Evolutionary conservation across 805 yeast species (phyloP), one percentile per base, ranked within the genome.

Genomic region (Kregervanrija pseudodelftensis): DNA sequence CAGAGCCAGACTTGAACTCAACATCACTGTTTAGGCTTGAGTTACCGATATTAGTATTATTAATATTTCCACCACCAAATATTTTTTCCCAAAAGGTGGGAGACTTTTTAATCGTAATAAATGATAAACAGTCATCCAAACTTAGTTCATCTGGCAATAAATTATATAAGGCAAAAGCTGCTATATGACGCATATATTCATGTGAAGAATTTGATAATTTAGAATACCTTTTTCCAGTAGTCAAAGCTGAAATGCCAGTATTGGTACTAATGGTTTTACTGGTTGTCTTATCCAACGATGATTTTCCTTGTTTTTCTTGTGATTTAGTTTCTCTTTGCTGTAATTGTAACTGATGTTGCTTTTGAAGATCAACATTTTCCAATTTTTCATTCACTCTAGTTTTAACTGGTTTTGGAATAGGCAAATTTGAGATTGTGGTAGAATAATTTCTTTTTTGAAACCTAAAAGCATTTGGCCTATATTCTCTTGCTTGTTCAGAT

Each of bases 401-500:
- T 28, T 52, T 47, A 13, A 64, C 61, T 2, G 59, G 52, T 40
- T 60, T 61, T 1, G 68, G 56, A n/a, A 54, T 55, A 1, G 68
- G 68, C 11, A 61, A 66, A 61, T 55, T 70, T 57, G 58, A 70
- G 49, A 48, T 70, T 50, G 59, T 47, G 1, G 60, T 52, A 17
- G 60, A 52, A 40, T 54, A 59, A 22, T 55, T 48, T 42, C 65
- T 53, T 39, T 79, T 79, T 57, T 85, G 90, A 63, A 85, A 95
- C 47, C 84, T 81, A 65, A 84, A 90, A 0, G 96, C 95, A 63
- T 89, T 89, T 2, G 97, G 96, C 46, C 95, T 74, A 57, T 85
- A 83, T 49, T 87, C 96, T 50, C 96, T 72, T 0, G 98, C 96
- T 63, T 91, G 96, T 56, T 93, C 97, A 9, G 95, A 91, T 2